Base-by-base conservation (phyloP, 2,329 filamentous ascomycete genomes). In the Dothistroma pini region DNA sequence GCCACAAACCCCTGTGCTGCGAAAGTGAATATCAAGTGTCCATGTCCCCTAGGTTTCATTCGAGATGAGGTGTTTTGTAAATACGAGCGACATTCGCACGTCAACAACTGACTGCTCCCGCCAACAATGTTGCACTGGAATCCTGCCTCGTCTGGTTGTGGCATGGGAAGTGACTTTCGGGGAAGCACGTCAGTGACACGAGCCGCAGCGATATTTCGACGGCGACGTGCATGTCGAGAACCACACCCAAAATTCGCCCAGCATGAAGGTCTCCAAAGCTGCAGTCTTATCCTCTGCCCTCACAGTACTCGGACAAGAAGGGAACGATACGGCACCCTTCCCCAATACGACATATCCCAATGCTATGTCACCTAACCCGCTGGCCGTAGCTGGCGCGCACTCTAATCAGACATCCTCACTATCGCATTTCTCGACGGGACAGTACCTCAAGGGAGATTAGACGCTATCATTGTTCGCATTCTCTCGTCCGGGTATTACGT, bases 401-500 rank as follows among this genome's bases (percentile, higher is more conserved):
- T 72, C 66, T 11, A 68, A 68, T 54, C 70, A 73, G 57, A 74
- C 73, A 54, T 86, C 84, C 32, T 84, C 84, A 48, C 89, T 16
- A 62, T 50, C 11, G 80, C 68, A 2, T 70, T 74, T n/a, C 57
- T 60, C 41, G 74, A 74, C 52, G 72, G 72, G 21, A 69, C 70
- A 3, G 57, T 75, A 25, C 60, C 66, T 4, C 63, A 69, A 41
- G 63, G 66, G 47, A 68, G 71, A 29, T 63, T 74, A 11, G 70
- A 74, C 44, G 73, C 74, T 55, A 74, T 73, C 71, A 71, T 64
- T 19, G 69, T 66, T 44, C 68, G 72, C 25, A 69, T 72, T 4
- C 59, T 74, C 19, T 65, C 71, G 12, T 64, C 69, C 8, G 70
- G 69, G 65, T 70, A 69, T 67, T 84, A 82, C 66, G 84, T 87